phyloP scores from a whole-genome alignment of 805 yeast genomes.

The Schwanniomyces occidentalis region DNA sequence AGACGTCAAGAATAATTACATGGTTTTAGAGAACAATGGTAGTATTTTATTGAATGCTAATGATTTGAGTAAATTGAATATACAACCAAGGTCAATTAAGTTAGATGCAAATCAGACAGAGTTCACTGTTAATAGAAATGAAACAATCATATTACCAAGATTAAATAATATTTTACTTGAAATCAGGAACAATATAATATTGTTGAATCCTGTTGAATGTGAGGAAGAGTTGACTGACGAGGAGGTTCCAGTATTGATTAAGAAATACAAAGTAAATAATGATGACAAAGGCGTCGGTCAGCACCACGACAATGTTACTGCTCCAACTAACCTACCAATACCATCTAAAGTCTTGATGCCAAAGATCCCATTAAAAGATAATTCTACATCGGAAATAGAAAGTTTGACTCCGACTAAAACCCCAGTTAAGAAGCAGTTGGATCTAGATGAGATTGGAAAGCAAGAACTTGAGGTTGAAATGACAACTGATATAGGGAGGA shows the following conservation, averaged over 20 bases:
- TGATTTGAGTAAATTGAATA: conserved; percentile 9
- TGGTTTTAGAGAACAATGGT: conserved; percentile 23
- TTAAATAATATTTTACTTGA: conserved; percentile 64
- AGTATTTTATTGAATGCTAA: conserved; percentile 19
- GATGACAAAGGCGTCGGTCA: no score
- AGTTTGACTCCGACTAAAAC: no score
- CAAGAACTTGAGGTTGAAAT: no score
- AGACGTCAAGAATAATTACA: conserved; percentile 20
- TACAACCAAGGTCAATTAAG: conserved; percentile 36
- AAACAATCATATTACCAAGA: conserved; percentile 64
- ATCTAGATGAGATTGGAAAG: no score
- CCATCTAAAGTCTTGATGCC: no score
- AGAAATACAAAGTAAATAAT: no score
- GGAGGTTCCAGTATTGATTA: conserved; percentile 26
- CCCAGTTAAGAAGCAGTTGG: no score
- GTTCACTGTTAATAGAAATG: conserved; percentile 59
- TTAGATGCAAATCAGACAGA: conserved; percentile 48
- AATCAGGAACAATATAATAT: conserved; percentile 63
- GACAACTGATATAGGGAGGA: no score
- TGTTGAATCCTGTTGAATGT: conserved; percentile 49
- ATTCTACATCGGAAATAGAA: no score
- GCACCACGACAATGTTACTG: no score
- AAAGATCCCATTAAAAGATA: no score
- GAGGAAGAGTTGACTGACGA: conserved; percentile 50
- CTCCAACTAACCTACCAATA: no score